phyloP scores from a whole-genome alignment of 441 rosid species.

The Kokia cookei region DNA sequence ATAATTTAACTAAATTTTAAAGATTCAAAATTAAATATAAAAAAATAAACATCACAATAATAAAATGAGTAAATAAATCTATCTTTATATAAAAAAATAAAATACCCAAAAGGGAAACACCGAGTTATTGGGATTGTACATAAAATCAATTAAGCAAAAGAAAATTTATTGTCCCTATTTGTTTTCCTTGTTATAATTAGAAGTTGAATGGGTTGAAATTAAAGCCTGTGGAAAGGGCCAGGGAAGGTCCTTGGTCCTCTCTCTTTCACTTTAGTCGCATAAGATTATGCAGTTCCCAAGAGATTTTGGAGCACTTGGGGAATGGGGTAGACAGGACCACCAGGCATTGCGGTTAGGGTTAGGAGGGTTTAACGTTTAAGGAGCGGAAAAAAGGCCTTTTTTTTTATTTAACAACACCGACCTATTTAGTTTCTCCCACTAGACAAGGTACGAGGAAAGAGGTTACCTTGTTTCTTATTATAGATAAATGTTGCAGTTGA shows the following conservation, averaged over 20 bases:
- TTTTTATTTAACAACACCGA: conserved; percentile 18
- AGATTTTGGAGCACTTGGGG: neutral
- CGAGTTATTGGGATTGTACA: neutral
- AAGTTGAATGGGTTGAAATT: conserved; percentile 1
- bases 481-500: neutral
- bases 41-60: too few relatives aligned
- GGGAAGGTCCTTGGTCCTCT: neutral
- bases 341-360: neutral
- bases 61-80: too few relatives aligned
- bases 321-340: neutral
- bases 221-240: neutral
- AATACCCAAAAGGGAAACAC: neutral
- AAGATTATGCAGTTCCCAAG: neutral
- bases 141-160: neutral
- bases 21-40: too few relatives aligned
- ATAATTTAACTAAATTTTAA: too few relatives aligned
- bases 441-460: conserved; percentile 26
- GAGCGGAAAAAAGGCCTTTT: neutral
- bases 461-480: neutral
- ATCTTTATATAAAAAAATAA: neutral
- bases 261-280: neutral
- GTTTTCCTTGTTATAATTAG: neutral
- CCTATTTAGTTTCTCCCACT: conserved; percentile 9
- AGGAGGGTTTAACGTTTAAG: neutral
- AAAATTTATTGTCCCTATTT: neutral